phyloP scores from a whole-genome alignment of 179 eudicot species.

The Monotropa hypopitys region DNA sequence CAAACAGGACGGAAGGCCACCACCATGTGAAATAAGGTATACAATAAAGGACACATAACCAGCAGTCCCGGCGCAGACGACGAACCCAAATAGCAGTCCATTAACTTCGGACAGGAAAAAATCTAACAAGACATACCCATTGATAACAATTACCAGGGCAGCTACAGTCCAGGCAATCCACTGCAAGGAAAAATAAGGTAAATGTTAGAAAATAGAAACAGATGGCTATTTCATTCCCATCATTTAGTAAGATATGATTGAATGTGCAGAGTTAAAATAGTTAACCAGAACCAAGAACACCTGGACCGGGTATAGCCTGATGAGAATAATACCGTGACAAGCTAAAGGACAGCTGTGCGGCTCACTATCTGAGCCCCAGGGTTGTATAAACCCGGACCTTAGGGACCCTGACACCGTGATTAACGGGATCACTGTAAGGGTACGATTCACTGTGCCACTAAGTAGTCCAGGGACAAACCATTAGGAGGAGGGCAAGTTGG shows the following conservation, averaged over 20 bases:
- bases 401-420: no score
- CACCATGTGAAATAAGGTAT: slow-evolving; percentile 44
- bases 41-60: slow-evolving; percentile 38
- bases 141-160: slow-evolving; percentile 49
- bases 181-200: slow-evolving; percentile 23
- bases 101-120: slow-evolving; percentile 44
- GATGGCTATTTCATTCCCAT: background rate
- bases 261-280: no score
- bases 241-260: background rate
- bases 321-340: no score
- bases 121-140: slow-evolving; percentile 51
- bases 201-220: background rate
- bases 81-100: slow-evolving; percentile 28
- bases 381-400: no score
- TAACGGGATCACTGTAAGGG: no score
- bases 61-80: slow-evolving; percentile 24
- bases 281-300: no score
- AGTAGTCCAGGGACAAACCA: no score
- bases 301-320: no score
- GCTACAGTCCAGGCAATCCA: slow-evolving; percentile 64
- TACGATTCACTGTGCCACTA: no score
- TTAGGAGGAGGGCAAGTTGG: no score
- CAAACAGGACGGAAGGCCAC: slow-evolving; percentile 6
- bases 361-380: no score
- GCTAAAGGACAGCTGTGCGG: no score